A percentile compares a stretch with the other conserved stretches of the same genome.
Conservation (phyloP, 2,329 filamentous ascomycete genomes). For the Zalaria obscura region DNA sequence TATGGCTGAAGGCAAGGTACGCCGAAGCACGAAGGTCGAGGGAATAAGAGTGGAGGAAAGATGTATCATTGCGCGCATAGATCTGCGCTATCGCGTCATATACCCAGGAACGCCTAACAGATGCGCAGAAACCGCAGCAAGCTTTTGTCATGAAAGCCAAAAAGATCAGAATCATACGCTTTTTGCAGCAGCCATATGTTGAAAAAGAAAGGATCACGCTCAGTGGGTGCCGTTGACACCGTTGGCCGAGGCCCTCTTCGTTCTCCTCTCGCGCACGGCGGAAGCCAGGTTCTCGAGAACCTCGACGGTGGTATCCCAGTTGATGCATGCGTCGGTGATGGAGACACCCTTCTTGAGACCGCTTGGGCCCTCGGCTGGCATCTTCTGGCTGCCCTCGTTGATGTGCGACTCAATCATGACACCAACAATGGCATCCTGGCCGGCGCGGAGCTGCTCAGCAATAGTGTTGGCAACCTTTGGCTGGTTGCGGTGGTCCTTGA, state of each 20-base stretch:
- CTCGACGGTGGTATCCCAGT: slow-evolving; percentile 73
- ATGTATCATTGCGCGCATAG: too few relatives aligned
- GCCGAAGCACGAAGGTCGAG: too few relatives aligned
- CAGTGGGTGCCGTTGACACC: slow-evolving; percentile 12
- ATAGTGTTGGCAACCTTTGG: slow-evolving; percentile 77
- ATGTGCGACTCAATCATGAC: slow-evolving; percentile 99
- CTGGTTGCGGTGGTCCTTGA: slow-evolving; percentile 95
- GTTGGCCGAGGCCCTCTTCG: slow-evolving; percentile 12
- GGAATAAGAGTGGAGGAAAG: too few relatives aligned
- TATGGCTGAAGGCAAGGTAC: too few relatives aligned
- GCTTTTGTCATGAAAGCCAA: too few relatives aligned
- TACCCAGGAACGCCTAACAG: too few relatives aligned
- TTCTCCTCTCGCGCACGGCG: slow-evolving; percentile 63
- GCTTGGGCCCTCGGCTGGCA: slow-evolving; percentile 64
- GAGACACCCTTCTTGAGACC: slow-evolving; percentile 78
- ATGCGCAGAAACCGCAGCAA: too few relatives aligned
- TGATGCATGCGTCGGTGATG: slow-evolving; percentile 92
- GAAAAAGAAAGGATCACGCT: neutral
- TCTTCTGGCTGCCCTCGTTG: slow-evolving; percentile 67
- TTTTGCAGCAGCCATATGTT: too few relatives aligned
- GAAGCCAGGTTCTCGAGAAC: slow-evolving; percentile 75
- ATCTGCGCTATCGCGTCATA: too few relatives aligned
- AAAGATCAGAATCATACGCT: too few relatives aligned
- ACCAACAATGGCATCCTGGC: slow-evolving; percentile 79
- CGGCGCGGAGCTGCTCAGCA: slow-evolving; percentile 72